Base-by-base conservation (phyloP, 257 asterid genomes). In the Datura wrightii region DNA sequence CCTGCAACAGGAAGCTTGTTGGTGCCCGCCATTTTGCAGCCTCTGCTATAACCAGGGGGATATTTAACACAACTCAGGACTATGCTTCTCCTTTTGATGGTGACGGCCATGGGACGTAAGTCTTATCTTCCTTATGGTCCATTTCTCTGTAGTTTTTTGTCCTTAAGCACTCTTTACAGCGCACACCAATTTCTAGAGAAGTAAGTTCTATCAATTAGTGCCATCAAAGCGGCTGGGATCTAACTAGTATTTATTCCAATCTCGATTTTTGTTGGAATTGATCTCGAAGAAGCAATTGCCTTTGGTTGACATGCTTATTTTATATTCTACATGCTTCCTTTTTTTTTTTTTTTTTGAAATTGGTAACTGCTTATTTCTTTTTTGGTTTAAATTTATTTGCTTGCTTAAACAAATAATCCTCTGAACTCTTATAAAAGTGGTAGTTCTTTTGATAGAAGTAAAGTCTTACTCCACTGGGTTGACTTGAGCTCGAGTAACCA, bases 1-100 rank as follows among this genome's bases (percentile, higher is more conserved):
- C 99, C 54, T 97, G 99, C 93, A 97, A 97, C 83, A 90, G 99
- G 82, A 97, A 97, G 92, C 98, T 97, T 66, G 85, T 97, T 58
- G 99, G 98, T 54, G 99, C 99, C 62, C 99, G 98, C 41, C 99
- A 97, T 90, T 97, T 97, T 81, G 99, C 99, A 2, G 98, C 99
- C 46, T 97, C 99, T 42, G 99, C 99, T 31, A 97, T 97, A 80
- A 97, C 97, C 37, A 91, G 99, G 86, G 99, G 99, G 89, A 97
- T 97, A 82, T 97, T 97, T 84, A 97, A 97, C 89, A 96, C 99
- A 78, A 85, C 97, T 52, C 93, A 95, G 90, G 99, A 97, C 87
- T 95, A 90, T 89, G 98, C 99, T 85, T 97, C 99, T 10, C 99
- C 99, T 1, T 92, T 79, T 86, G 99, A 97, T 85, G 99, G 94